Conservation (phyloP, 257 asterid genomes). For the Solanum sejunctum region DNA sequence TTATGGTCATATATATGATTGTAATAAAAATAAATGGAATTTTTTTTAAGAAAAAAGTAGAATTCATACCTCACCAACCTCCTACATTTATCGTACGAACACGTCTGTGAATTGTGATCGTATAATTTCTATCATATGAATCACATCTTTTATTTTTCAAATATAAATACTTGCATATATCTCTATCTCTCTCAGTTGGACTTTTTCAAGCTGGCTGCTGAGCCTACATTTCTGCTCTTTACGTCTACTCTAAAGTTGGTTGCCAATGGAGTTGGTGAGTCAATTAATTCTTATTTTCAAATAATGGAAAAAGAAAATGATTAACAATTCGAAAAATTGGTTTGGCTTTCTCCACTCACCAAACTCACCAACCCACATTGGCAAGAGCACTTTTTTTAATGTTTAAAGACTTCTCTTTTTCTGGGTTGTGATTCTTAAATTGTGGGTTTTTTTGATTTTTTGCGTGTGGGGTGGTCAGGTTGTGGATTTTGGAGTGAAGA, state of each 20-base stretch:
- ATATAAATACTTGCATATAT: neutral
- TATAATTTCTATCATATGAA: neutral
- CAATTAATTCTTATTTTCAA: neutral
- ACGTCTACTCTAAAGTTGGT: neutral
- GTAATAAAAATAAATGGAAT: neutral
- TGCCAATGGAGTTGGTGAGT: slow-evolving; percentile 6
- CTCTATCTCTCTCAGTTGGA: neutral
- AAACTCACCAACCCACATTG: neutral
- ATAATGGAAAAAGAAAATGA: neutral
- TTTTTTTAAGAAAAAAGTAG: neutral
- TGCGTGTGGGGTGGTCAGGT: slow-evolving; percentile 20
- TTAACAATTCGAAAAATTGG: neutral
- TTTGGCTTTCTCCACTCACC: neutral
- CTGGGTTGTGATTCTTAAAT: neutral
- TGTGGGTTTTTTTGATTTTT: neutral
- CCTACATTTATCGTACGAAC: neutral
- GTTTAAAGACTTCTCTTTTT: neutral
- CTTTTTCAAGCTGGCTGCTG: neutral
- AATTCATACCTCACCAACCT: neutral
- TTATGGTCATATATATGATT: neutral
- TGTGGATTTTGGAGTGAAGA: slow-evolving; percentile 30
- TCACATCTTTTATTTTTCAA: too few relatives aligned
- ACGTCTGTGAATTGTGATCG: neutral
- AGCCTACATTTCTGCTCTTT: neutral
- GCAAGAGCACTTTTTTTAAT: neutral